Conservation (phyloP, 805 yeast genomes). For the Cephaloascus albidus region DNA sequence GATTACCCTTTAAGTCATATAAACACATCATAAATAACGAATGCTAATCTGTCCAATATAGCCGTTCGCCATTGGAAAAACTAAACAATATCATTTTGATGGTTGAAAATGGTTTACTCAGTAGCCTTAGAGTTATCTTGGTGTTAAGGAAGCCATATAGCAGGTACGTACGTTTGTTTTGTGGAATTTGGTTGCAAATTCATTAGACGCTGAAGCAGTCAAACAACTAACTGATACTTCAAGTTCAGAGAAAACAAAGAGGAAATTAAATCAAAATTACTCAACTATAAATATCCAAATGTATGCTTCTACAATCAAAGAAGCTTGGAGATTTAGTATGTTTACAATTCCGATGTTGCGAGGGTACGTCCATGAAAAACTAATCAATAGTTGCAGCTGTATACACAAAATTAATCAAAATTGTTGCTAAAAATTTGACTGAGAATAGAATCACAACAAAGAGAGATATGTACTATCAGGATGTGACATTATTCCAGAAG, state of each 20-base stretch:
- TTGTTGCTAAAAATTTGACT: constrained; percentile 2
- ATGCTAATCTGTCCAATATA: background rate
- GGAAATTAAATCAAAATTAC: background rate
- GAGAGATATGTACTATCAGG: constrained; percentile 51
- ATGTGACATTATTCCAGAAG: constrained; percentile 37
- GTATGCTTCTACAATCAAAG: background rate
- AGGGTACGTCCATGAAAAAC: background rate
- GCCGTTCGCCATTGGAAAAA: background rate
- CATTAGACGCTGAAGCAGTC: background rate
- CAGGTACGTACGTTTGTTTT: too few relatives aligned
- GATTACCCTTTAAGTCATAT: background rate
- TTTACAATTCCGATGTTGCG: too few relatives aligned
- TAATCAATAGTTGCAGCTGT: constrained; percentile 1
- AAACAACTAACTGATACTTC: background rate
- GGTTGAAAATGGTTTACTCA: background rate
- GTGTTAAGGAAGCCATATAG: background rate
- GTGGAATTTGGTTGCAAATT: too few relatives aligned
- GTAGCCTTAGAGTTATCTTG: background rate
- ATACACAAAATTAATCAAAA: constrained; percentile 3
- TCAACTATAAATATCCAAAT: background rate
- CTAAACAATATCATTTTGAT: background rate
- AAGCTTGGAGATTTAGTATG: background rate
- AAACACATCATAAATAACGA: background rate
- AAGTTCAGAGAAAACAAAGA: background rate
- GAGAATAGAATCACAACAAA: constrained; percentile 23